Percentiles rank a stretch among this genome's conserved stretches.
phyloP scores from a whole-genome alignment of 2,329 filamentous ascomycete species.

The Sarocladiaceae sp. region DNA sequence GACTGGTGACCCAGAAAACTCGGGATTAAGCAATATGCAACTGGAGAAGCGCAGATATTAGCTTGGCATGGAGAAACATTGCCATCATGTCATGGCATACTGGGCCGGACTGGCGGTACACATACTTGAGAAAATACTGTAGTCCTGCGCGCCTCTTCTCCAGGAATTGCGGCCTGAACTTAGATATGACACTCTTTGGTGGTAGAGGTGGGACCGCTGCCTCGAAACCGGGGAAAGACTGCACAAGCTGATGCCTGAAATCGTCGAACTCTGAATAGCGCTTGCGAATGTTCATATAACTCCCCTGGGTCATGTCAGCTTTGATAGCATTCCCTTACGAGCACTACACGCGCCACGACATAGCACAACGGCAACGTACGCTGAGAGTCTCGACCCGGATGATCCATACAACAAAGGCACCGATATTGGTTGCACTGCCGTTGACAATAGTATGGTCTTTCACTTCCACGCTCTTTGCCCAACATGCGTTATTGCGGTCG shows the following conservation, averaged over 20 bases:
- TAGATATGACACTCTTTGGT: constrained; percentile 85
- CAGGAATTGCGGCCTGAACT: constrained; percentile 79
- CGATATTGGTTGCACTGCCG: constrained; percentile 54
- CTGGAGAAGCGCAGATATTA: constrained; percentile 40
- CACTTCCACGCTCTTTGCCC: constrained; percentile 60
- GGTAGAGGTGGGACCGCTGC: constrained; percentile 86
- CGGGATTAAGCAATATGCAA: constrained; percentile 86
- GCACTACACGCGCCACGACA: no score
- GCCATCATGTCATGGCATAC: constrained; percentile 5
- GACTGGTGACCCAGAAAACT: constrained; percentile 87
- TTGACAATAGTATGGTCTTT: constrained; percentile 54
- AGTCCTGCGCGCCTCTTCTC: constrained; percentile 79
- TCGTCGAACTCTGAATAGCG: constrained; percentile 94
- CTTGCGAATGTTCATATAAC: constrained; percentile 59
- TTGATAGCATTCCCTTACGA: no score
- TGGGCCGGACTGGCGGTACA: constrained; percentile 14
- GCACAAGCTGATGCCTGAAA: constrained; percentile 67
- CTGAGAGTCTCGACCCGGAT: constrained; percentile 82
- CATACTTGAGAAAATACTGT: constrained; percentile 90
- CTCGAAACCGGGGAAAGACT: constrained; percentile 78
- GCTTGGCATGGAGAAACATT: neutral
- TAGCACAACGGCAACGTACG: constrained; percentile 44
- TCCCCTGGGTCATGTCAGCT: constrained; percentile 41
- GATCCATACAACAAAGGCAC: constrained; percentile 96
- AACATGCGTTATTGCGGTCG: constrained; percentile 54